Base-by-base conservation (phyloP, 2,329 filamentous ascomycete species). In the Onygena corvina region DNA sequence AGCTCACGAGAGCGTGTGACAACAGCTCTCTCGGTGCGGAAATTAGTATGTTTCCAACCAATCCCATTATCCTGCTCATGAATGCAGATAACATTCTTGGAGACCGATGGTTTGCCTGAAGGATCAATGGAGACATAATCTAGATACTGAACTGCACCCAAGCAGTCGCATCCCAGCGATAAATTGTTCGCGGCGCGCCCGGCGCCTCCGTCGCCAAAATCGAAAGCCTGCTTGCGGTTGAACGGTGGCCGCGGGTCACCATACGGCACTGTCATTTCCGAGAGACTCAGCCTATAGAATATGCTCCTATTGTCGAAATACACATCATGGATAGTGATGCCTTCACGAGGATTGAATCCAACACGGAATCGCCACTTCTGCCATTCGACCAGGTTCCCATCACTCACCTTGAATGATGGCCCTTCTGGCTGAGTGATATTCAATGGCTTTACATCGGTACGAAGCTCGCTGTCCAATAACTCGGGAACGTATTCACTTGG, bases 41-140 rank as follows among this genome's bases (percentile, higher is more conserved):
- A 82, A 65, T 84, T 83, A 3, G 79, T 82, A 63, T 84, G 81
- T 59, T 84, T 84, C 79, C 80, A 84, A 4, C 74, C 72, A 35
- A 84, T 81, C 3, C 81, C 81, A 48, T 77, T 75, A 56, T 85
- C 81, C 58, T 83, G 77, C 60, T 85, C 81, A 58, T 84, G 81
- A 2, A 84, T 65, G 57, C 81, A 85, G 49, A 84, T 69, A 4
- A 81, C 79, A 53, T 84, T 84, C 12, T 71, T 72, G 21, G 72
- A 70, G 1, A 69, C 56, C 6, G 69, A 68, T 1, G 76, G 71
- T 49, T 73, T 68, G 7, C 80, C 80, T 35, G 74, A 63, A 7
- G 70, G 60, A 30, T 70, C 67, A 1, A 73, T 67, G 33, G 76
- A 66, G 21, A 76, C 67, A 3, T 67, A 71, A 46, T 77, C 75